A percentile compares a stretch with the other conserved stretches of the same genome.
These are phyloP conservation scores for Leptosphaerulina australis DNA, from an alignment of 2,329 filamentous ascomycete species.

Conservation along the genomic window DNA sequence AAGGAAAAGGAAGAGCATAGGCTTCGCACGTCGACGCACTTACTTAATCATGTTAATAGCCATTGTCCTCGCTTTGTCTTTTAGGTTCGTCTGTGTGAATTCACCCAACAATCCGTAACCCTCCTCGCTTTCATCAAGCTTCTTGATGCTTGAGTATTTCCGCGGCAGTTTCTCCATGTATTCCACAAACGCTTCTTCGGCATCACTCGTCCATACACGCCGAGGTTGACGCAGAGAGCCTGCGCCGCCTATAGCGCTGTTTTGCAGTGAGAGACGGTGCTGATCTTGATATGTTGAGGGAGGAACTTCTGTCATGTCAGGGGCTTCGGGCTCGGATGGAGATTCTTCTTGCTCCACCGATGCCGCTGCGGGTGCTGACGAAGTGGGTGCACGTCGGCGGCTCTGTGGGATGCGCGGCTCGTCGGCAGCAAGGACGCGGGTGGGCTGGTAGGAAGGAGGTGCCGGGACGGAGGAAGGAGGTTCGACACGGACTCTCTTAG, in stretches of 20 bases:
- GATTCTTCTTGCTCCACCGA: conserved; percentile 26
- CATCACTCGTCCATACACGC: conserved; percentile 34
- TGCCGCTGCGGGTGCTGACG: background rate
- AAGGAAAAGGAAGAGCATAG: too few relatives aligned
- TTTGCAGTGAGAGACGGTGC: conserved; percentile 27
- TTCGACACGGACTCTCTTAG: conserved; percentile 36
- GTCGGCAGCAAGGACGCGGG: background rate
- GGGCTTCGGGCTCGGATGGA: conserved; percentile 32
- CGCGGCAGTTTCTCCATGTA: conserved; percentile 56
- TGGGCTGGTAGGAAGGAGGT: conserved; percentile 41
- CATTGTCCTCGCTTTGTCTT: conserved; percentile 53
- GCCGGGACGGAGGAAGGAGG: conserved; percentile 27
- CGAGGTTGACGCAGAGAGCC: conserved; percentile 27
- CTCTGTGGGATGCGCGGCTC: background rate
- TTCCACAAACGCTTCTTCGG: conserved; percentile 53
- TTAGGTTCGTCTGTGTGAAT: conserved; percentile 60
- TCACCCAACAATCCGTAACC: conserved; percentile 35
- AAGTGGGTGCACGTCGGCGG: background rate
- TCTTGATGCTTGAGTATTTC: conserved; percentile 56
- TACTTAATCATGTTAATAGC: conserved; percentile 50
- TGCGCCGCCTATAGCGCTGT: conserved; percentile 6
- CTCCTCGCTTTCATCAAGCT: conserved; percentile 22
- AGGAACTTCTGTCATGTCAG: conserved; percentile 35
- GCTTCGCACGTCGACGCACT: too few relatives aligned
- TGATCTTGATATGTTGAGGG: conserved; percentile 27